Base-by-base conservation (phyloP, 2,329 filamentous ascomycete species). In the Alternaria arborescens region DNA sequence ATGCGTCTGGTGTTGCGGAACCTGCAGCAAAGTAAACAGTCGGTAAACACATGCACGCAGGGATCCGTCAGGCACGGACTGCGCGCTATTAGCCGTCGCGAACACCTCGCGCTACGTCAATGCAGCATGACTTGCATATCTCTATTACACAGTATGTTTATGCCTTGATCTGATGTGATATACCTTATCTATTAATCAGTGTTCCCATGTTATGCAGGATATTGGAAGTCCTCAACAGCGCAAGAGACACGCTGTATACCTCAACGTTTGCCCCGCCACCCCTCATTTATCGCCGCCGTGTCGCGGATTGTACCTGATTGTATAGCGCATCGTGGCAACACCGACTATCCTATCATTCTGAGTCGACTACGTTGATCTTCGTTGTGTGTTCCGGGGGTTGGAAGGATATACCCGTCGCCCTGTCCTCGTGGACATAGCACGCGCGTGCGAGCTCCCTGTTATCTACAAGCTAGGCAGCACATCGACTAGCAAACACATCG, bases 401-500 rank as follows among this genome's bases (percentile, higher is more conserved):
- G 46, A 34, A 22, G 26, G 28, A 36, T 38, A 47, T 22, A 26
- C 55, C 51, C 40, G 60, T 43, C 42, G 26, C 46, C 22, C 26
- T 61, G 68, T 61, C 55, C 68, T 61, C 71, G 73, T 75, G 74
- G 67, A 69, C 64, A 64, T 61, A 64, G 68, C 72, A 71, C 68
- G 46, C 46, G 46, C 46, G 20, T 26, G 16, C 34, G 65, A 62
- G 71, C 51, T 46, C 57, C 44, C n/a, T 50, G 41, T 44, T 41
- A 38, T 55, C 61, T 12, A 47, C 57, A 44, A 61, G 52, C 48
- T 63, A 64, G 51, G 60, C 61, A 38, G 20, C 62, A 57, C 60
- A 34, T 54, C 53, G 38, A 51, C 43, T 41, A 54, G 47, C 60
- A 58, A 42, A 53, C 62, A 44, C 40, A 47, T 20, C 41, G 20